Evolutionary conservation across 768 basidiomycete genomes (phyloP), one percentile per base, ranked within the genome.

Genomic region (Mycena chlorophos): DNA sequence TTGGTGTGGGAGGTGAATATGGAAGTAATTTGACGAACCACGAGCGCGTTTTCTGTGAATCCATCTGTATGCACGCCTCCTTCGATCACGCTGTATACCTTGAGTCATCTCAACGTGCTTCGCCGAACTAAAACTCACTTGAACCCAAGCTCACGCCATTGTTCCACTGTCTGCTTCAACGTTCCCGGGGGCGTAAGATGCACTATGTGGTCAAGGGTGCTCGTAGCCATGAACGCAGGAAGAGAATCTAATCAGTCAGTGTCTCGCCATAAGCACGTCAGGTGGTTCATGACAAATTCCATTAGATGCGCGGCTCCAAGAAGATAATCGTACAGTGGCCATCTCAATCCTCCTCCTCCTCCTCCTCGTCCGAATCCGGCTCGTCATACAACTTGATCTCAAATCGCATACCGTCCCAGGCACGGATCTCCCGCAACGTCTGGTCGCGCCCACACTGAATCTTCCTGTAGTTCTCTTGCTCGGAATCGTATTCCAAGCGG

Each of bases 11-110:
- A 38, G n/a, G n/a, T 39, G 19, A 14, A 54, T 49, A 43, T 17
- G 34, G 19, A n/a, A n/a, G n/a, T n/a, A n/a, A n/a, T n/a, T n/a
- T 42, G 22, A 20, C 17, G 23, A 13, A 86, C 85, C 42, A 89
- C 78, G 34, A 90, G 80, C 1, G 81, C 80, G 65, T 89, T 90
- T 17, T 73, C 79, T 4, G 88, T 83, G 30, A 84, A 62, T 2
- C 87, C 88, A 46, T 71, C 83, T 3, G 82, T 73, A 61, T 90
- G 88, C 3, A 75, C 79, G 4, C 88, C 88, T 3, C 89, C 89
- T 2, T 78, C 72, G 38, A 85, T 71, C 29, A 90, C 87, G 2
- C 88, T 90, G 46, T n/a, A n/a, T n/a, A 8, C 6, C 40, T 14
- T 42, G 6, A 6, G 13, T 14, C 47, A 1, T 38, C 6, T 16